Evolutionary conservation across 345 rosid species (phyloP), one percentile per base, ranked within the genome.

Genomic region (Citrus reticulata): DNA sequence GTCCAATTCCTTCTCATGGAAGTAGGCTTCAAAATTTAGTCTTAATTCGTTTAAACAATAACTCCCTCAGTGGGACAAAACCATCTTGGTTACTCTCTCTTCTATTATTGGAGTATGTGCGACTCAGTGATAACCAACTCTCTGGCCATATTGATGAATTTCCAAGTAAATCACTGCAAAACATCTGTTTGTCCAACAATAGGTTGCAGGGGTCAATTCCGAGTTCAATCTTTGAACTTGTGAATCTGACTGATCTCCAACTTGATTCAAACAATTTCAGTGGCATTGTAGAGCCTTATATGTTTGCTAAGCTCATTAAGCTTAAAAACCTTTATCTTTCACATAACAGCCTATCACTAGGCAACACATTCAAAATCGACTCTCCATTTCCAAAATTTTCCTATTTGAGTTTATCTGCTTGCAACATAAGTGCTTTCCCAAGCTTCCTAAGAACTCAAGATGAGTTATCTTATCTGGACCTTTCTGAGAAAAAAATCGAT

Each of bases 181-280:
- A 0, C 0, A 4, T 88, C 10, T 2, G 57, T n/a, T 9, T 84
- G 20, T 4, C 27, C 4, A n/a, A 39, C 10, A 88, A 84, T 55
- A 54, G 1, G 24, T 34, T 82, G 32, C 11, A 42, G 1, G 85
- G 84, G 27, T 62, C 68, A 22, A 63, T 86, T 19, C 83, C 84
- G 32, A 30, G 10, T 9, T 79, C 75, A 46, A 32, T 81, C 5
- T 34, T 39, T 32, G 42, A 79, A 37, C 57, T 70, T 3, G 13
- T 7, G 3, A 68, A 78, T 7, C 68, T 82, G 1, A 5, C 29
- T 1, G 0, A 1, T 2, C 74, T 75, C 4, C 0, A 1, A 0
- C 74, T 80, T 74, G 57, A 73, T 70, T 70, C 70, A 2, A 84
- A 84, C 39, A 78, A 76, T 7, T 67, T 84, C 9, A 81, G 49